phyloP scores from a whole-genome alignment of 208 protist species.

The Zelonia costaricensis region DNA sequence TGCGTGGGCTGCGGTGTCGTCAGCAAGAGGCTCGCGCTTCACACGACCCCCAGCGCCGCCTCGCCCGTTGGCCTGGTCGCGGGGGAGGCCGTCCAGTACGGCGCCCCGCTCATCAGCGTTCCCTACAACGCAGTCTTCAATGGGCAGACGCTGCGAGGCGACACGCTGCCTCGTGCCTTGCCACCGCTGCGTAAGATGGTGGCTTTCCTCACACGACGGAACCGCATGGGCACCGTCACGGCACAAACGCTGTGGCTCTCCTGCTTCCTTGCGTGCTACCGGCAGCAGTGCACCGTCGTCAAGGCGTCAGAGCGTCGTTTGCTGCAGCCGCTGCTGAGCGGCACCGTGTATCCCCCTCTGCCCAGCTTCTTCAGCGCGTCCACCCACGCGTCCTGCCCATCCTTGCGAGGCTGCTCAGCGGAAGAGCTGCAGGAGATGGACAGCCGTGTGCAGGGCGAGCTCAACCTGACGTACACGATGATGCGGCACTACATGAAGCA shows the following conservation, averaged over 20 bases:
- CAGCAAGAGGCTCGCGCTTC: slow-evolving; percentile 57
- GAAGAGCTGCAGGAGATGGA: slow-evolving; percentile 20
- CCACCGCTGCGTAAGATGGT: slow-evolving; percentile 49
- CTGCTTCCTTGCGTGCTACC: slow-evolving; percentile 39
- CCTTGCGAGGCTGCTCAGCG: slow-evolving; percentile 6
- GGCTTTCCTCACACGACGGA: slow-evolving; percentile 50
- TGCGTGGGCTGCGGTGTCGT: slow-evolving; percentile 56
- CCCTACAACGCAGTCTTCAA: slow-evolving; percentile 75
- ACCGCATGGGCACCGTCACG: slow-evolving; percentile 45
- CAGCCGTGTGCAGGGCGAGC: slow-evolving; percentile 16
- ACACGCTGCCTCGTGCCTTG: slow-evolving; percentile 37
- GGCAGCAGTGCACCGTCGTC: not conserved
- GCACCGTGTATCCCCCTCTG: slow-evolving; percentile 21
- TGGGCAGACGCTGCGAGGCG: slow-evolving; percentile 65
- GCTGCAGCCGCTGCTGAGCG: slow-evolving; percentile 11
- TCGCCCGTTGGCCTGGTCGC: slow-evolving; percentile 39
- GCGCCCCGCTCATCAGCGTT: slow-evolving; percentile 58
- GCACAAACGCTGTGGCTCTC: slow-evolving; percentile 49
- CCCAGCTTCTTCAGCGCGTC: slow-evolving; percentile 10
- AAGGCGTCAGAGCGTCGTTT: not conserved
- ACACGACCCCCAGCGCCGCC: slow-evolving; percentile 4
- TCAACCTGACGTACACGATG: slow-evolving; percentile 36
- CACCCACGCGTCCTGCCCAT: slow-evolving; percentile 6
- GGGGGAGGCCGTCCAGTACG: slow-evolving; percentile 45
- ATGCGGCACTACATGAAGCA: slow-evolving; percentile 44